Base-by-base conservation (phyloP, 2,329 filamentous ascomycete species). In the Diplodia sapinea region DNA sequence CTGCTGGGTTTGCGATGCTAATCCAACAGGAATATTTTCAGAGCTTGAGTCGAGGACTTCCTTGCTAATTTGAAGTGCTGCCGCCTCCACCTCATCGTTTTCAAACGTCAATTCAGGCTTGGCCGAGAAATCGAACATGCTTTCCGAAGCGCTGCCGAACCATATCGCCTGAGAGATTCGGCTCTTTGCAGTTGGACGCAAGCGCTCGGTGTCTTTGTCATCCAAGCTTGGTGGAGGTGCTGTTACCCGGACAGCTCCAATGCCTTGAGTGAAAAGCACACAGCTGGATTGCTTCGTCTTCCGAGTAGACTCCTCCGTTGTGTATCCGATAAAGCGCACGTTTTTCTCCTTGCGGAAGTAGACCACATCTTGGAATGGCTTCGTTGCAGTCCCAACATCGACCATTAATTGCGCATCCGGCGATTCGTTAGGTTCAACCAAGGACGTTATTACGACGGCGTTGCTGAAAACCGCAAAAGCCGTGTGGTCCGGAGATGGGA, bases 101-200 rank as follows among this genome's bases (percentile, higher is more conserved):
- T 87, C 83, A 71, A 95, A 96, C 4, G 85, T 83, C 56, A 89
- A 82, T 66, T 89, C 88, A 49, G 87, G 83, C 70, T 87, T 87
- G 52, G 89, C 86, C 52, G 90, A 87, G 73, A 99, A 93, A 70
- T 93, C 89, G n/a, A 99, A 81, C n/a, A 94, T 91, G 73, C 93
- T 98, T 74, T 92, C 88, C 70, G 89, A 86, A 75, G 91, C 88
- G 57, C 88, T 88, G 1, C 94, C 94, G 76, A 93, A 98, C 79
- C 97, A 98, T 1, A 98, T 91, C 2, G 94, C 94, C 80, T 99
- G 94, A 75, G 97, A 93, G 50, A 99, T 85, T 79, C 95, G 97
- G 79, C 89, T 92, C 79, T 93, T 95, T 7, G 92, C 91, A 1
- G 91, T 94, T 17, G 96, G 87, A 71, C 81, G 81, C 11, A 72